Evolutionary conservation across 2,329 filamentous ascomycete species (phyloP).

Genomic region (Diaporthe caulivora): DNA sequence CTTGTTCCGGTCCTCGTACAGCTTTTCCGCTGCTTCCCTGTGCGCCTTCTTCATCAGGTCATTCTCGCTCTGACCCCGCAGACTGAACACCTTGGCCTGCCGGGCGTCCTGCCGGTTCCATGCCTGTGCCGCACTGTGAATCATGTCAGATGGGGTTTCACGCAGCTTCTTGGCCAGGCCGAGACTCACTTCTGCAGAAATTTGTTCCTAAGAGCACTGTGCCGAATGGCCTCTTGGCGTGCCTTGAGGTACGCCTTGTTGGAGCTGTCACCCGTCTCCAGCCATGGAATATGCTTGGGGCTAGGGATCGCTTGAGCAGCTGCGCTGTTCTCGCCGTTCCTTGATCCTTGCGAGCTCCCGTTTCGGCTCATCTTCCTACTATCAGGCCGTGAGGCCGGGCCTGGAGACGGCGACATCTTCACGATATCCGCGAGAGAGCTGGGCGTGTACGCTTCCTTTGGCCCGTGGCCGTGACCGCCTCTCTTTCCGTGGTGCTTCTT

Average conservation of each 20-base stretch:
- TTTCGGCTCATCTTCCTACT: conserved; percentile 72
- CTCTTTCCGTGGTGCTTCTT: conserved; percentile 97
- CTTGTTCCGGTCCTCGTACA: conserved; percentile 95
- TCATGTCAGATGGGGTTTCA: background rate
- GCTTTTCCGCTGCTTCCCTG: conserved; percentile 88
- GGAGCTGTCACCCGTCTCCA: conserved; percentile 90
- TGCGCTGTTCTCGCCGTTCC: conserved; percentile 81
- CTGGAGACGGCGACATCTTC: conserved; percentile 92
- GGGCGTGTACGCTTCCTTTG: conserved; percentile 76
- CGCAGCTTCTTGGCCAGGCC: background rate
- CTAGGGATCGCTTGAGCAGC: conserved; percentile 86
- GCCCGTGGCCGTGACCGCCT: conserved; percentile 80
- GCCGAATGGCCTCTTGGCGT: conserved; percentile 95
- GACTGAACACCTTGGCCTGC: conserved; percentile 92
- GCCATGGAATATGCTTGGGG: conserved; percentile 94
- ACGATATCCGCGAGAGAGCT: conserved; percentile 93
- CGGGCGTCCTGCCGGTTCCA: conserved; percentile 99
- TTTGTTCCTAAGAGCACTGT: conserved; percentile 95
- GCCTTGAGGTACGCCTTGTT: conserved; percentile 97
- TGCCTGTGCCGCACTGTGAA: conserved; percentile 86
- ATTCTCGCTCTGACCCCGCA: conserved; percentile 96
- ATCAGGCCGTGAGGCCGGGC: conserved; percentile 70
- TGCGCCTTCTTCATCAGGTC: conserved; percentile 97
- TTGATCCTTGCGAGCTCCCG: conserved; percentile 73
- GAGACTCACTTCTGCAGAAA: conserved; percentile 86